Conservation (phyloP, 2,329 filamentous ascomycete species). For the Sporothrix luriei region DNA sequence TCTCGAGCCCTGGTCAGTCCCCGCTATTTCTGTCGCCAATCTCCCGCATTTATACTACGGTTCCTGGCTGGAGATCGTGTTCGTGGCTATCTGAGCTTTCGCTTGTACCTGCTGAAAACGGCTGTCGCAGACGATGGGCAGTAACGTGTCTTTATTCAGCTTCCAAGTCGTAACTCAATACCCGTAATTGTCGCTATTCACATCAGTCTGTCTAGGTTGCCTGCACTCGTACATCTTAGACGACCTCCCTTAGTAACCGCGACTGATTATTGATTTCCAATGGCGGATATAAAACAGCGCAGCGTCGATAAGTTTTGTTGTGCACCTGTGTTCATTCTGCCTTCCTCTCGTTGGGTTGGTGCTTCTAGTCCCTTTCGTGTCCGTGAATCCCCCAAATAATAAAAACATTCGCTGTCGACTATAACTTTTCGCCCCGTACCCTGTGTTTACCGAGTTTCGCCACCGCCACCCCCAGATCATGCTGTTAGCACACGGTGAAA, state of each 20-base stretch:
- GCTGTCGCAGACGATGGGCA: not conserved
- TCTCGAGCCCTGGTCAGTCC: not conserved
- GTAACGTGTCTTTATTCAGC: slow-evolving; percentile 1
- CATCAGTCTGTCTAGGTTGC: slow-evolving; percentile 18
- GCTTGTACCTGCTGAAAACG: slow-evolving; percentile 24
- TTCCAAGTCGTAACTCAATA: slow-evolving; percentile 6
- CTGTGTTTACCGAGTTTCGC: slow-evolving; percentile 11
- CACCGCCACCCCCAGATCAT: slow-evolving; percentile 31
- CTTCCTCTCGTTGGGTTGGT: not conserved
- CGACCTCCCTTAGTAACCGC: not conserved
- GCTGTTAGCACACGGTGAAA: not conserved
- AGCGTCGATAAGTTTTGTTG: not conserved
- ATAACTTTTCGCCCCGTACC: not conserved
- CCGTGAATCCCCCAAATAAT: no score
- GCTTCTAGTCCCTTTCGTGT: not conserved
- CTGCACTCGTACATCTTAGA: not conserved
- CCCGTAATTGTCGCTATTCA: slow-evolving; percentile 7
- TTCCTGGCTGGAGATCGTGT: not conserved
- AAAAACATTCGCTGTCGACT: not conserved
- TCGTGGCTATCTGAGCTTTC: not conserved
- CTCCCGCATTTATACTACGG: not conserved
- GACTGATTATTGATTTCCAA: not conserved
- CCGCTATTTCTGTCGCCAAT: not conserved
- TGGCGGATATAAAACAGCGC: not conserved
- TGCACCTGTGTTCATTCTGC: not conserved